Conservation (phyloP, 2,329 filamentous ascomycete species). For the Diaporthe citrichinensis region DNA sequence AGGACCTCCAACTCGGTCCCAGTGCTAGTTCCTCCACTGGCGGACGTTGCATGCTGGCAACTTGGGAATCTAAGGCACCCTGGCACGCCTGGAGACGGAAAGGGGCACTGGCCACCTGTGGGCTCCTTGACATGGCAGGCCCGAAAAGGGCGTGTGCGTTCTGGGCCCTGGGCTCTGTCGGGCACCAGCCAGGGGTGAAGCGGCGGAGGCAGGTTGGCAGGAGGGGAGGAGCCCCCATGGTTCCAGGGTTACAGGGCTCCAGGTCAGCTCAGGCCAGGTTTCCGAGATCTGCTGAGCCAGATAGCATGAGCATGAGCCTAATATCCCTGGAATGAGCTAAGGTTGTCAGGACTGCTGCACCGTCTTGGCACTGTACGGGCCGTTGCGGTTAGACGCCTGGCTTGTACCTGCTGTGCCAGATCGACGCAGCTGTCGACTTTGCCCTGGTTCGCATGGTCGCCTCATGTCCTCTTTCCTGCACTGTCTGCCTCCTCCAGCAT, state of each 20-base stretch:
- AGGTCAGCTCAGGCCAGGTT: constrained; percentile 21
- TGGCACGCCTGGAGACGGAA: background rate
- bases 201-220: background rate
- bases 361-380: constrained; percentile 35
- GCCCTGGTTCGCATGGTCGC: constrained; percentile 7
- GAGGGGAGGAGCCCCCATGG: background rate
- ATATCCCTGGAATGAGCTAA: constrained; percentile 12
- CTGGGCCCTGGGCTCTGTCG: constrained; percentile 22
- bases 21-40: constrained; percentile 1
- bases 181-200: background rate
- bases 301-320: constrained; percentile 2
- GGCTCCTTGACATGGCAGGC: constrained; percentile 27
- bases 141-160: constrained; percentile 34
- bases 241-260: background rate
- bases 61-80: background rate
- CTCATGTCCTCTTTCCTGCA: background rate
- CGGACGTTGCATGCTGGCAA: constrained; percentile 15
- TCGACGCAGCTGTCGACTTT: background rate
- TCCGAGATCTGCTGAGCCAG: constrained; percentile 30
- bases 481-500: constrained; percentile 19
- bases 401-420: background rate
- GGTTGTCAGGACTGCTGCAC: constrained; percentile 29
- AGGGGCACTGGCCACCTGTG: constrained; percentile 32
- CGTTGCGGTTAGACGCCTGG: constrained; percentile 24
- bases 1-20: background rate